phyloP scores from a whole-genome alignment of 2,329 filamentous ascomycete species.

The Aspergillus sp. region DNA sequence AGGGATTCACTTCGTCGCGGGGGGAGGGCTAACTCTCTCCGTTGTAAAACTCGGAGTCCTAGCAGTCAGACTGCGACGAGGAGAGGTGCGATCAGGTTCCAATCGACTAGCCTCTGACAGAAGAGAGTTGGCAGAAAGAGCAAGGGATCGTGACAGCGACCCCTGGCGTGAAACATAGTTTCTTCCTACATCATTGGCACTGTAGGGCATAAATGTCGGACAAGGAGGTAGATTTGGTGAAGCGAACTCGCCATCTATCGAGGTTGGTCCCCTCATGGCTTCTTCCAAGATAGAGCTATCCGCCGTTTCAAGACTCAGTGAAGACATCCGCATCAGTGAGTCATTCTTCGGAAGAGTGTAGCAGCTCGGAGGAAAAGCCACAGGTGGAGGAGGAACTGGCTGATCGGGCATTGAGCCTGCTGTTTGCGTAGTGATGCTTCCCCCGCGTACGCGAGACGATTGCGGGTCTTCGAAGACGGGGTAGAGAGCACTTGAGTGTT shows the following conservation, averaged over 20 bases:
- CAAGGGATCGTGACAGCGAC: conserved; percentile 19
- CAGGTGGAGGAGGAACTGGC: conserved; percentile 32
- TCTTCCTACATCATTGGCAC: conserved; percentile 32
- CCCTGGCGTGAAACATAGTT: conserved; percentile 20
- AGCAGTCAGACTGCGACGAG: conserved; percentile 31
- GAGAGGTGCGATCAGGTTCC: conserved; percentile 18
- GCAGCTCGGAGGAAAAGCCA: conserved; percentile 24
- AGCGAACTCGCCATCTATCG: conserved; percentile 21
- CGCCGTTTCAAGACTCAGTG: conserved; percentile 32
- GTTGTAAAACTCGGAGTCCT: conserved; percentile 21
- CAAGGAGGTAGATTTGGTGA: conserved; percentile 29
- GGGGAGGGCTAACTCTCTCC: conserved; percentile 16
- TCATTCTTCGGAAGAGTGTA: conserved; percentile 31
- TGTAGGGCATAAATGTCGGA: conserved; percentile 31
- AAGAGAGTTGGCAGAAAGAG: conserved; percentile 21
- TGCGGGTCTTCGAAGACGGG: conserved; percentile 20
- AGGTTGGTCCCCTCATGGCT: conserved; percentile 19
- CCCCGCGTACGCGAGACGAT: conserved; percentile 20
- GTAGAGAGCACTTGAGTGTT: conserved; percentile 16
- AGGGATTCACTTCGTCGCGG: conserved; percentile 29
- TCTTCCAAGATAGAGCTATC: conserved; percentile 36
- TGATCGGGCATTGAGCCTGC: conserved; percentile 30
- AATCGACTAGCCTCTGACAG: conserved; percentile 16
- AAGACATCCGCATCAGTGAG: conserved; percentile 29
- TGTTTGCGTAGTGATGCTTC: conserved; percentile 30